These are phyloP conservation scores for Lecanicillium sp. DNA, from an alignment of 2,329 filamentous ascomycete genomes.

Conservation along the genomic window DNA sequence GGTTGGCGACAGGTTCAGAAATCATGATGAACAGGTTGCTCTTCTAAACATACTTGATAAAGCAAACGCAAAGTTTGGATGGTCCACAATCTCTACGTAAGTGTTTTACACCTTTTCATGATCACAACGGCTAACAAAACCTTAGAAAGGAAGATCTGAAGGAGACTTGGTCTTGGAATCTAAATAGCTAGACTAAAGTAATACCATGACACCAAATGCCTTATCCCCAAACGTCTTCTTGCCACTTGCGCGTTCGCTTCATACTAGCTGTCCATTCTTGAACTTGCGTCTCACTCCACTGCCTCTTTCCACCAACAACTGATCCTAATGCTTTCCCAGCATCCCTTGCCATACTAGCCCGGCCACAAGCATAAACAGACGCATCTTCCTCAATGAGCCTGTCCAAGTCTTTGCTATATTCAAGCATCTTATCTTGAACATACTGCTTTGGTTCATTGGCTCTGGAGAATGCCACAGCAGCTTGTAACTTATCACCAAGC, in stretches of 20 bases:
- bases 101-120: no score
- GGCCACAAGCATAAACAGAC: slow-evolving; percentile 33
- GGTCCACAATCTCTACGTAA: no score
- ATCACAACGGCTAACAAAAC: no score
- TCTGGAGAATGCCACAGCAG: slow-evolving; percentile 25
- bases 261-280: slow-evolving; percentile 37
- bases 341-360: slow-evolving; percentile 33
- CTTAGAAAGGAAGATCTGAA: no score
- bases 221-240: slow-evolving; percentile 44
- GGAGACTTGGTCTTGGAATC: no score
- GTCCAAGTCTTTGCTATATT: slow-evolving; percentile 19
- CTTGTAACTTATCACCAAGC: slow-evolving; percentile 12
- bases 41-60: no score
- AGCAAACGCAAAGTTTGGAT: no score
- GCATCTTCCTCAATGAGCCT: slow-evolving; percentile 24
- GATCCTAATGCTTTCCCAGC: slow-evolving; percentile 29
- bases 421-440: slow-evolving; percentile 27
- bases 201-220: no score
- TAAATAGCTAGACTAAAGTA: no score
- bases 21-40: no score
- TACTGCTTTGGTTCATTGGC: slow-evolving; percentile 18
- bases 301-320: slow-evolving; percentile 23
- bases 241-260: slow-evolving; percentile 43
- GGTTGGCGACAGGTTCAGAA: slow-evolving; percentile 23
- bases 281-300: slow-evolving; percentile 29